Evolutionary conservation across 228 moss, liverwort and hornwort genomes (phyloP).

Genomic region (Sphagnum magellanicum): DNA sequence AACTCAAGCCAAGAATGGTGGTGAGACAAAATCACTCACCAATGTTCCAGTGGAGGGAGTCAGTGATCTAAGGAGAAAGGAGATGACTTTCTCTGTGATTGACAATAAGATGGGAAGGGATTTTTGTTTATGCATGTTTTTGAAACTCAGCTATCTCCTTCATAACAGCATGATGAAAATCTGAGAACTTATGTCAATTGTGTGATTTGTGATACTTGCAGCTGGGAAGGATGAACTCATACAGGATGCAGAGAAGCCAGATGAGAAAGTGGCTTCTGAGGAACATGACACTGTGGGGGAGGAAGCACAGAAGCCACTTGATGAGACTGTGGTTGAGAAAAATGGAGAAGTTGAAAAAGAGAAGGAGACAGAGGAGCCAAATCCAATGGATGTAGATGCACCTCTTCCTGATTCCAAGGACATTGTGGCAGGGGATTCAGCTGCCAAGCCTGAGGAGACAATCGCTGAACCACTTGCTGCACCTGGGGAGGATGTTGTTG

Average conservation of each 20-base stretch:
- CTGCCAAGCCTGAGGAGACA: conserved; percentile 9
- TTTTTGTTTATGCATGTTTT: too few species aligned
- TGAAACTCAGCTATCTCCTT: too few species aligned
- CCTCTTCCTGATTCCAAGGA: conserved; percentile 5
- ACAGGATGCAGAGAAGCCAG: conserved; percentile 21
- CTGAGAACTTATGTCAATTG: too few species aligned
- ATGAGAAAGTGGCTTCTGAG: conserved; percentile 8
- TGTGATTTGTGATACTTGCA: conserved; percentile 10
- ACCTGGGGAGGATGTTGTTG: background rate
- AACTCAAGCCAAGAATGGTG: conserved; percentile 3
- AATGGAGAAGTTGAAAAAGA: conserved; percentile 6
- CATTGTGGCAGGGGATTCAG: conserved; percentile 1
- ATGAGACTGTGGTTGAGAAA: background rate
- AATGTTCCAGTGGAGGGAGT: too few species aligned
- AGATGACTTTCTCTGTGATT: background rate
- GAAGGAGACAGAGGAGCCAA: conserved; percentile 9
- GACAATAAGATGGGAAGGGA: background rate
- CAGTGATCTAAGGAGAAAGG: background rate
- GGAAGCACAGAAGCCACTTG: background rate
- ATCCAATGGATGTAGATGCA: conserved; percentile 15
- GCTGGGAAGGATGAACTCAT: conserved; percentile 33
- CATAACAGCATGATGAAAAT: too few species aligned
- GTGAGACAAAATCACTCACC: conserved; percentile 11
- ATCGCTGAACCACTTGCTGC: background rate
- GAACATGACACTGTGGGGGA: conserved; percentile 11